A percentile compares a stretch with the other conserved stretches of the same genome.
These are phyloP conservation scores for Fusarium duplospermum DNA, from an alignment of 2,329 filamentous ascomycete genomes.

Conservation along the genomic window DNA sequence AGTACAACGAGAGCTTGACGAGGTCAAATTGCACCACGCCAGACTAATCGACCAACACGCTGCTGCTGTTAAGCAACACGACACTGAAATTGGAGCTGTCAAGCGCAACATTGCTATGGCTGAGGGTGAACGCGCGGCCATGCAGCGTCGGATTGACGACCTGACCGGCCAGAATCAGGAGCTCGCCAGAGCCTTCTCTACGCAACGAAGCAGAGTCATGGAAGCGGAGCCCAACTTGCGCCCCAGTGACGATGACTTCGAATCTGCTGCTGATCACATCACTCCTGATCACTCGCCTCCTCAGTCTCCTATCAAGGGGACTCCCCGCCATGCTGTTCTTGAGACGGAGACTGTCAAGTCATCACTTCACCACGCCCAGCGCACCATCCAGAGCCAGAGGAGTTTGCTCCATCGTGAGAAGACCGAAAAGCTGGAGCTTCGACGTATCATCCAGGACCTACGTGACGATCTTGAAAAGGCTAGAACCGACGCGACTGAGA, in stretches of 20 bases:
- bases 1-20: conserved; percentile 88
- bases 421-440: conserved; percentile 96
- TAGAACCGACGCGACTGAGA: conserved; percentile 62
- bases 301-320: conserved; percentile 89
- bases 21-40: conserved; percentile 82
- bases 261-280: conserved; percentile 73
- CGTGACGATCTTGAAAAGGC: conserved; percentile 88
- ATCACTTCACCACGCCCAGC: conserved; percentile 91
- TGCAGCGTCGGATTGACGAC: conserved; percentile 90
- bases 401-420: conserved; percentile 97
- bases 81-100: conserved; percentile 86
- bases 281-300: conserved; percentile 93
- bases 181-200: conserved; percentile 84
- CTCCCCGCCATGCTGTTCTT: conserved; percentile 89
- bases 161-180: conserved; percentile 90
- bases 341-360: conserved; percentile 96
- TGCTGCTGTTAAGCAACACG: conserved; percentile 81
- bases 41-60: conserved; percentile 86
- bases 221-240: conserved; percentile 72
- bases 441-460: conserved; percentile 93
- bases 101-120: conserved; percentile 82
- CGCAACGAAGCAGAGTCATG: conserved; percentile 73
- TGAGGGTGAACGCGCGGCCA: conserved; percentile 80
- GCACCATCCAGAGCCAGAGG: conserved; percentile 95
- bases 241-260: conserved; percentile 71